Conservation (phyloP, 1,284 basidiomycete species). For the Sanghuangporus baumii region DNA sequence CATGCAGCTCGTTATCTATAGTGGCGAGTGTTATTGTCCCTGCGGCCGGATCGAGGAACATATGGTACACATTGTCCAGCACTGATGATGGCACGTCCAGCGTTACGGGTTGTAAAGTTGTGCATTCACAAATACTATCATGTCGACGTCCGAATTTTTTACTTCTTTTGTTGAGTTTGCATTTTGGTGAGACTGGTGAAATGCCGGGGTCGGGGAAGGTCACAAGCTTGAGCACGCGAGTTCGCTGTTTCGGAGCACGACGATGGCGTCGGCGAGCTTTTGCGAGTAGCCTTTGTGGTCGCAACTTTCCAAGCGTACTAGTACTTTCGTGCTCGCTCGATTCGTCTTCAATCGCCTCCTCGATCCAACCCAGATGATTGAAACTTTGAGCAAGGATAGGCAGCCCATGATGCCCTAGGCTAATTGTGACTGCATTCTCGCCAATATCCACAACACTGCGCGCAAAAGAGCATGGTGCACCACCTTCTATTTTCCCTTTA, state of each 20-base stretch:
- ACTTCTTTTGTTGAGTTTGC: not conserved
- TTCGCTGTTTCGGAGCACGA: not conserved
- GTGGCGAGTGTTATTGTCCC: conserved; percentile 17
- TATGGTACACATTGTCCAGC: conserved; percentile 10
- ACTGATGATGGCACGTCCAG: conserved; percentile 14
- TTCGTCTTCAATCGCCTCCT: conserved; percentile 4
- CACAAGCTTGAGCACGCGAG: conserved; percentile 14
- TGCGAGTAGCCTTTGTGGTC: not conserved
- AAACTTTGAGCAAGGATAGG: conserved; percentile 18
- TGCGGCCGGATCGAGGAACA: conserved; percentile 16
- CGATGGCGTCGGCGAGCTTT: not conserved
- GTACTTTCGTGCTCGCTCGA: not conserved
- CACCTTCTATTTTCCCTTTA: not conserved
- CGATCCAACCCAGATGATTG: conserved; percentile 18
- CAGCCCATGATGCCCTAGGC: conserved; percentile 7
- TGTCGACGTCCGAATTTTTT: not conserved
- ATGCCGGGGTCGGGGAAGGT: conserved; percentile 17
- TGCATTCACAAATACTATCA: conserved; percentile 5
- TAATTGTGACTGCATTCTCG: conserved; percentile 10
- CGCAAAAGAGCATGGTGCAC: conserved; percentile 9
- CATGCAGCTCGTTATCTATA: conserved; percentile 13
- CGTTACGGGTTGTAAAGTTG: conserved; percentile 15
- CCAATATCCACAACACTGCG: conserved; percentile 16
- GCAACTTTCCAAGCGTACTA: not conserved
- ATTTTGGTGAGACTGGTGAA: not conserved